A percentile compares a stretch with the other conserved stretches of the same genome.
These are phyloP conservation scores for Myriangium duriaei DNA, from an alignment of 2,329 filamentous ascomycete species.

Conservation along the genomic window DNA sequence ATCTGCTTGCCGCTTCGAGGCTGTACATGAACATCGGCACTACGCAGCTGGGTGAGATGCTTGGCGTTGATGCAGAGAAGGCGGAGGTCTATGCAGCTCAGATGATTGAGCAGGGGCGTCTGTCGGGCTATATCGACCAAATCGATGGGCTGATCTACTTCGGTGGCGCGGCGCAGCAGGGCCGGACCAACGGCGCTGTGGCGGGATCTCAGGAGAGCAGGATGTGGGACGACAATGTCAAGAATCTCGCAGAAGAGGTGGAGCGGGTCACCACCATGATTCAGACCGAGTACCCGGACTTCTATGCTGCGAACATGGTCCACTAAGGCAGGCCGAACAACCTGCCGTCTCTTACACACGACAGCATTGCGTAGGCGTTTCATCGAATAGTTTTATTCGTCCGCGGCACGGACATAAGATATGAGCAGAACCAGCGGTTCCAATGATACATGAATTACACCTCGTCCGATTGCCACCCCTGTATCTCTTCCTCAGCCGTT, in stretches of 20 bases:
- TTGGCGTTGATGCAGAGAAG: constrained; percentile 66
- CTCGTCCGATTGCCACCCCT: background rate
- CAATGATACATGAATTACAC: constrained; percentile 8
- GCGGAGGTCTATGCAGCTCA: constrained; percentile 84
- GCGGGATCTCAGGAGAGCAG: constrained; percentile 59
- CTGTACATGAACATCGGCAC: constrained; percentile 40
- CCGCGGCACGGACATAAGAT: background rate
- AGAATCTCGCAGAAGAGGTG: constrained; percentile 75
- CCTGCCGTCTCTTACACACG: too few species aligned
- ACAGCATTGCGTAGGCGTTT: constrained; percentile 9
- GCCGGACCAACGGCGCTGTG: constrained; percentile 26
- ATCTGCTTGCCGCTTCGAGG: constrained; percentile 69
- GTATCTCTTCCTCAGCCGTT: constrained; percentile 1
- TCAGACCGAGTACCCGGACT: constrained; percentile 62
- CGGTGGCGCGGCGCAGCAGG: constrained; percentile 58
- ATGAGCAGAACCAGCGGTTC: constrained; percentile 1
- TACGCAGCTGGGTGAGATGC: constrained; percentile 59
- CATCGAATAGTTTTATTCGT: background rate
- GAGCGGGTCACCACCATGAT: constrained; percentile 74
- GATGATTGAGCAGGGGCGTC: constrained; percentile 90
- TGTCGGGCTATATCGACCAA: constrained; percentile 86
- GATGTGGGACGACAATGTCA: constrained; percentile 81
- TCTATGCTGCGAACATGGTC: constrained; percentile 13
- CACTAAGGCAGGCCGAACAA: background rate
- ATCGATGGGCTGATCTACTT: constrained; percentile 83